Evolutionary conservation across 495 filamentous ascomycete species (phyloP).

Genomic region (Neurospora sp.): DNA sequence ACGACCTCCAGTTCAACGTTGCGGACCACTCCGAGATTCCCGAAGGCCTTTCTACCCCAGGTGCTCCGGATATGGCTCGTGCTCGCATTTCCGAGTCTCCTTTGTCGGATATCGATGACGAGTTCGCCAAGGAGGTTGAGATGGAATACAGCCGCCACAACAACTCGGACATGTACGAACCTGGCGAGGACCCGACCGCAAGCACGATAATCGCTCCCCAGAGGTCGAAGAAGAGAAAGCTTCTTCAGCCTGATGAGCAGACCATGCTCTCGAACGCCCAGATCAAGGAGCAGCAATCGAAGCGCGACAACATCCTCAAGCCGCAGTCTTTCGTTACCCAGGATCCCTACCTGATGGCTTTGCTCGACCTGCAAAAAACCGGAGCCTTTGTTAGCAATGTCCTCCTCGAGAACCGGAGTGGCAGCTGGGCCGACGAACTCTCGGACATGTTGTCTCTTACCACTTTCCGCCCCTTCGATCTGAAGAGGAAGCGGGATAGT

Average conservation of each 20-base stretch:
- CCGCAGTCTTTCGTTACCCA: conserved; percentile 69
- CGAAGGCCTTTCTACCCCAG: conserved; percentile 2
- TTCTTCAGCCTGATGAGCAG: conserved; percentile 58
- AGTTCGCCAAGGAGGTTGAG: conserved; percentile 41
- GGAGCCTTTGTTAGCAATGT: conserved; percentile 78
- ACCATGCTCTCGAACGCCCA: conserved; percentile 46
- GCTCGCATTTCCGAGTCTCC: conserved; percentile 57
- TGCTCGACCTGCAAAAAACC: conserved; percentile 84
- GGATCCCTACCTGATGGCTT: conserved; percentile 71
- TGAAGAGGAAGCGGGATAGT: conserved; percentile 90
- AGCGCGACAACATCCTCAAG: conserved; percentile 72
- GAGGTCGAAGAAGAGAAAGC: conserved; percentile 64
- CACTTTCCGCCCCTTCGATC: conserved; percentile 63
- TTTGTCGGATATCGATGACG: conserved; percentile 57
- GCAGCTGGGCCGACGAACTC: conserved; percentile 83
- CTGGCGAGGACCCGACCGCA: conserved; percentile 39
- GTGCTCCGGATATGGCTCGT: conserved; percentile 32
- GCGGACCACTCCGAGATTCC: conserved; percentile 40
- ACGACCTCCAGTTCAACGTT: conserved; percentile 43
- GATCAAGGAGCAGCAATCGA: conserved; percentile 70
- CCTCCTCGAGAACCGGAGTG: conserved; percentile 65
- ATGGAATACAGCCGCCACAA: conserved; percentile 41
- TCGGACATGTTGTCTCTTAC: conserved; percentile 76
- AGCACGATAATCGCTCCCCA: conserved; percentile 45
- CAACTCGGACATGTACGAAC: conserved; percentile 45